Evolutionary conservation across 2,329 filamentous ascomycete species (phyloP), one percentile per base, ranked within the genome.

Genomic region (Aspergillus fischeri): DNA sequence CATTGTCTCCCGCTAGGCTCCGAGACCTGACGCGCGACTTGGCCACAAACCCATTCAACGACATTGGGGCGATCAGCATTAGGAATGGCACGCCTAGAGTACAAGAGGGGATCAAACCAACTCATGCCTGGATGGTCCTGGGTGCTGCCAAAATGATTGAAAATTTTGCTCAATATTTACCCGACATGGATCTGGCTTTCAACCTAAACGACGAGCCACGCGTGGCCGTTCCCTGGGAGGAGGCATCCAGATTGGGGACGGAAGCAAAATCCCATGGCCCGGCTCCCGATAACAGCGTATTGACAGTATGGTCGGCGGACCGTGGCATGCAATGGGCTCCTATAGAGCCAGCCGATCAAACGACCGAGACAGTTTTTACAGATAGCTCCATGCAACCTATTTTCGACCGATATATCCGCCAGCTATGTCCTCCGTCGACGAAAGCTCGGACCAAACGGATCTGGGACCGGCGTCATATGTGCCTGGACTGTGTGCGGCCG

Each of bases 401-500:
- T 9, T 80, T 77, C 42, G 70, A 74, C 52, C 65, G 65, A 14
- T 75, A 75, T 51, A 73, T 73, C 74, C 78, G 78, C 68, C 63
- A 78, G 3, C 80, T 84, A 14, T 94, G 90, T 64, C 81, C 86
- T 0, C 80, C 84, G 2, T 78, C 78, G 0, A 89, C 89, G 1
- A 80, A 78, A 11, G 82, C 83, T 3, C 82, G 86, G 27, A 81
- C 77, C 14, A 79, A 80, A 8, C 79, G 83, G 11, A 78, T 84
- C 57, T 90, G 86, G 85, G 82, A 90, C 61, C 80, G 83, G 25
- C 80, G 81, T 54, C 79, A 82, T 38, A 80, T 91, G 52, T 93
- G 90, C 70, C 76, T 82, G 0, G 75, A 77, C 2, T 93, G 90
- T 69, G 77, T 80, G 1, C 74, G 77, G 6, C 82, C 83, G 0